phyloP scores from a whole-genome alignment of 2,329 filamentous ascomycete species.

The Ophiostoma fasciatum region DNA sequence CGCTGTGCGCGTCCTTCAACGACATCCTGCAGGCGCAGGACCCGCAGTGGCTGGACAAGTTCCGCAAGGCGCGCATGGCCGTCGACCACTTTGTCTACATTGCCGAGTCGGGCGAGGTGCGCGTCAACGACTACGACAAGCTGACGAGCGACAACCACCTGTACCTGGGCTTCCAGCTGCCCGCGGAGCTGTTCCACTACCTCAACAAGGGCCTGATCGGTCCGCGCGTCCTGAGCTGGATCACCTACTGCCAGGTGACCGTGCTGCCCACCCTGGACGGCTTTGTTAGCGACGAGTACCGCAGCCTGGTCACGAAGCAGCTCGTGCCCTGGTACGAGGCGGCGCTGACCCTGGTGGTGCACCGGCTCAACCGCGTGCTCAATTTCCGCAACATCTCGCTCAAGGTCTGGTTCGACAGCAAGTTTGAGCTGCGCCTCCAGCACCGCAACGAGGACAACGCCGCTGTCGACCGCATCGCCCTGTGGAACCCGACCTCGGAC shows the following conservation, averaged over 20 bases:
- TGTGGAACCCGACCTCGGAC: conserved; percentile 60
- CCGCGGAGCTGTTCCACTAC: conserved; percentile 83
- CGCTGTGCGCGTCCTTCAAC: conserved; percentile 61
- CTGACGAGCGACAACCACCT: conserved; percentile 75
- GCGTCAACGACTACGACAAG: conserved; percentile 56
- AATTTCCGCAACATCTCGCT: conserved; percentile 64
- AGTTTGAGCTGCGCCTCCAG: conserved; percentile 52
- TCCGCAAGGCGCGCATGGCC: conserved; percentile 69
- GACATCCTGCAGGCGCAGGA: conserved; percentile 62
- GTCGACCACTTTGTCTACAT: conserved; percentile 82
- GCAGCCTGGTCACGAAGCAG: conserved; percentile 57
- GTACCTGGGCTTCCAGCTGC: conserved; percentile 79
- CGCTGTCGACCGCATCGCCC: conserved; percentile 31
- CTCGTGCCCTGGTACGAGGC: conserved; percentile 63
- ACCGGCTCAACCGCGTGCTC: conserved; percentile 70
- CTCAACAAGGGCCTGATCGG: conserved; percentile 71
- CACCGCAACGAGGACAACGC: conserved; percentile 34
- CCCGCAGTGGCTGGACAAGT: conserved; percentile 69
- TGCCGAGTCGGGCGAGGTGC: conserved; percentile 59
- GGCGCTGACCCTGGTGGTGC: conserved; percentile 62
- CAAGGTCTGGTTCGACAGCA: conserved; percentile 70
- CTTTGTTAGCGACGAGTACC: conserved; percentile 66
- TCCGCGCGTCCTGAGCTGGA: conserved; percentile 64
- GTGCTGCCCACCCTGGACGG: conserved; percentile 78
- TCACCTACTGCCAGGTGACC: conserved; percentile 64